Base-by-base conservation (phyloP, 1,139 yeast species). In the Blastobotrys elegans region DNA sequence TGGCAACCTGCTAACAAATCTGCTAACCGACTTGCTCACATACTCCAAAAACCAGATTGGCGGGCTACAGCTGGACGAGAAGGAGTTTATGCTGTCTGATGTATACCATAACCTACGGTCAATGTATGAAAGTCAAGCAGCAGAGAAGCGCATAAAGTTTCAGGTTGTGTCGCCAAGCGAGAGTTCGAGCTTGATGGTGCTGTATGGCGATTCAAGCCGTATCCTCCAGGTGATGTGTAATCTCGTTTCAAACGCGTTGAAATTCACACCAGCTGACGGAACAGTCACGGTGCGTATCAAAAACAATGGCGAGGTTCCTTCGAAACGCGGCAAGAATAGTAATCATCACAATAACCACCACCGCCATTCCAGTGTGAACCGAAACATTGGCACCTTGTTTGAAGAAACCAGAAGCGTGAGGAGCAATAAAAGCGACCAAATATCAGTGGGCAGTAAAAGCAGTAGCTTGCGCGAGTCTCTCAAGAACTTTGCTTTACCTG, bases 41-140 rank as follows among this genome's bases (percentile, higher is more conserved):
- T 90, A 88, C 62, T 84, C 96, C 11, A 87, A 89, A 57, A 88
- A 88, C 61, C 90, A 94, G n/a, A 72, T 90, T 50, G 87, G 89
- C 55, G 75, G 90, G 55, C 81, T 94, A n/a, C 84, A 83, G 56
- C 69, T 89, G 45, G 96, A 88, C 58, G 84, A 84, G 59, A 79
- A 86, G 43, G 82, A 85, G 55, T 90, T 90, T 66, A 65, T 75
- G 30, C 71, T 84, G 42, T 74, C 77, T 49, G 89, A 83, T 56
- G 78, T 89, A 46, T 84, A 86, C 1, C 70, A 84, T 45, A 96
- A 88, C 61, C 79, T 87, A 2, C 78, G 82, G 56, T 82, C 92
- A 0, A 85, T 87, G 58, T 88, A 86, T 65, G 77, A 79, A 51
- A 64, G 48, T 16, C 48, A 47, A 22, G 57, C 60, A 2, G 30